Conservation (phyloP, 2,329 filamentous ascomycete genomes). For the Cladosporium phlei region DNA sequence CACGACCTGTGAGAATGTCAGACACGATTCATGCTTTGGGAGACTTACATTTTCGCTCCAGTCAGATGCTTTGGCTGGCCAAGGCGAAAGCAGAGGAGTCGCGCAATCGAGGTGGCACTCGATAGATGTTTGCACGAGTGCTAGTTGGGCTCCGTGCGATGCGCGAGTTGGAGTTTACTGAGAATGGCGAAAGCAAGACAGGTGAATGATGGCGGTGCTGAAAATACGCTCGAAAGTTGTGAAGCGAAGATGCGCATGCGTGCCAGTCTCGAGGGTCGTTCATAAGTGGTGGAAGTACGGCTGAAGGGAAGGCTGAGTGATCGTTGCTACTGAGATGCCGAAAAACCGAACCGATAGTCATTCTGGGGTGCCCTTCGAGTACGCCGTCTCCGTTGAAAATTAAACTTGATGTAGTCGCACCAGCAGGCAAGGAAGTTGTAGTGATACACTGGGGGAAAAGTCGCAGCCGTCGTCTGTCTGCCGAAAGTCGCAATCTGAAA, state of each 20-base stretch:
- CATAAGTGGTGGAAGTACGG: constrained; percentile 6
- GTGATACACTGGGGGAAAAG: constrained; percentile 23
- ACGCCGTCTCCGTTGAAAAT: constrained; percentile 22
- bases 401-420: constrained; percentile 32
- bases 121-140: background rate
- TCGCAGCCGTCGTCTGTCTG: constrained; percentile 14
- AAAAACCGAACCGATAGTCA: constrained; percentile 15
- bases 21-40: background rate
- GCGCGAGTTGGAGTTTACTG: background rate
- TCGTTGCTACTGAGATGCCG: constrained; percentile 27
- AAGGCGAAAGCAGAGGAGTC: background rate
- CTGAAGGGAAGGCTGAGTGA: constrained; percentile 23
- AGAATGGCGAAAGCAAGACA: background rate
- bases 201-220: constrained; percentile 3
- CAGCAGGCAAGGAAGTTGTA: constrained; percentile 25
- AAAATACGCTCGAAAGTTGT: background rate
- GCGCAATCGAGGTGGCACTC: background rate
- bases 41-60: too few species aligned
- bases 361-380: constrained; percentile 14
- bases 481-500: constrained; percentile 17
- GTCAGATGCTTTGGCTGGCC: too few species aligned
- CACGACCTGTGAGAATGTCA: background rate
- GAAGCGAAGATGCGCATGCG: background rate
- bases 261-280: constrained; percentile 7
- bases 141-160: background rate